These are phyloP conservation scores for Apocynum venetum DNA, from an alignment of 257 asterid species.

Conservation along the genomic window DNA sequence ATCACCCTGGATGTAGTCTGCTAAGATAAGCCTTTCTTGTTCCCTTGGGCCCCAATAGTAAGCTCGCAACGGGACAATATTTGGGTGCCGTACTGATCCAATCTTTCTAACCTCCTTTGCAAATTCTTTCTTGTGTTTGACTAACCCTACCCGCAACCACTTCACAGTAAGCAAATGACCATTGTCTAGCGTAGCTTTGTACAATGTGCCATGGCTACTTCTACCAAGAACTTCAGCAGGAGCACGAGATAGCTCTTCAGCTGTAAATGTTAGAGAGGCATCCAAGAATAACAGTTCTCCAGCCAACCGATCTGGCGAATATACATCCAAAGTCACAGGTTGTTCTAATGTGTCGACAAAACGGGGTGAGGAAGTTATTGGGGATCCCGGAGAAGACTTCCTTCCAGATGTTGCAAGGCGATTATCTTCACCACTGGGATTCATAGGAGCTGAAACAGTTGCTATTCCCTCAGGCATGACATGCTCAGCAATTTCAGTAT, in stretches of 20 bases:
- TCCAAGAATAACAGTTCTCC: slow-evolving; percentile 84
- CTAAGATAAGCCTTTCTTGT: slow-evolving; percentile 82
- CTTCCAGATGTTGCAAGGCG: slow-evolving; percentile 57
- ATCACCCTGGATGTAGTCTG: slow-evolving; percentile 77
- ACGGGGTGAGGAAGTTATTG: slow-evolving; percentile 66
- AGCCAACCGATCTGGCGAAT: slow-evolving; percentile 85
- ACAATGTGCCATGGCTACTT: slow-evolving; percentile 91
- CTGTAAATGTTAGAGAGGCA: slow-evolving; percentile 63
- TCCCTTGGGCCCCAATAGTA: slow-evolving; percentile 94
- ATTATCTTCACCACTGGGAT: slow-evolving; percentile 34
- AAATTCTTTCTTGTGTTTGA: slow-evolving; percentile 80
- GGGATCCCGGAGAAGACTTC: slow-evolving; percentile 78
- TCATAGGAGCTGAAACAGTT: slow-evolving; percentile 27
- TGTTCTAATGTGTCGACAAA: slow-evolving; percentile 60
- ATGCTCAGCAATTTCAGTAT: slow-evolving; percentile 68
- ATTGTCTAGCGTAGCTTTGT: slow-evolving; percentile 77
- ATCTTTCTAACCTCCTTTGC: slow-evolving; percentile 83
- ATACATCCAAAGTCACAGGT: slow-evolving; percentile 58
- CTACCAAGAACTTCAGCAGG: slow-evolving; percentile 97
- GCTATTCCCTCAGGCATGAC: slow-evolving; percentile 35
- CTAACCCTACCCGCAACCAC: slow-evolving; percentile 92
- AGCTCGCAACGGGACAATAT: slow-evolving; percentile 65
- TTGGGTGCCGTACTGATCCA: slow-evolving; percentile 64
- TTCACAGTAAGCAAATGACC: slow-evolving; percentile 85
- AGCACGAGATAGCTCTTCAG: slow-evolving; percentile 88